Conservation (phyloP, 495 filamentous ascomycete species). For the Xylaria longipes region DNA sequence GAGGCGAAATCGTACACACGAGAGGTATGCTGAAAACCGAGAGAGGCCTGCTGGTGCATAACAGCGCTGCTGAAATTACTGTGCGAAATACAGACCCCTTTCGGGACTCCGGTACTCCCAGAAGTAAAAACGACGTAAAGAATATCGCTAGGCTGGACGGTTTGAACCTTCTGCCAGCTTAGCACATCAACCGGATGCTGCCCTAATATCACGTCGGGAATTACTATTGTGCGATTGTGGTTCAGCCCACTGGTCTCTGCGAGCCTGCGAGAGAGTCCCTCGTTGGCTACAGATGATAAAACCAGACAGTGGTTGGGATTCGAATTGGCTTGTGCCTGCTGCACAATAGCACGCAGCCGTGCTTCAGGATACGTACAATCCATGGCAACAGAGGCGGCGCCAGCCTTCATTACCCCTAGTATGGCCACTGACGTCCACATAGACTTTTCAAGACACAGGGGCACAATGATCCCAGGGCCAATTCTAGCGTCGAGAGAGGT, state of each 20-base stretch:
- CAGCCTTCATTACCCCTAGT: slow-evolving; percentile 52
- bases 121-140: slow-evolving; percentile 65
- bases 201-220: neutral
- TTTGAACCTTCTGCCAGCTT: neutral
- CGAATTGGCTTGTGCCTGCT: slow-evolving; percentile 4
- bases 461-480: slow-evolving; percentile 52
- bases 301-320: neutral
- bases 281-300: slow-evolving; percentile 17
- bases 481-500: slow-evolving; percentile 49
- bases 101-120: slow-evolving; percentile 65
- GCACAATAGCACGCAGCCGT: slow-evolving; percentile 31
- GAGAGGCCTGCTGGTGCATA: slow-evolving; percentile 40
- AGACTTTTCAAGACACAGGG: slow-evolving; percentile 55
- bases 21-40: slow-evolving; percentile 46
- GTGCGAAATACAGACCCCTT: slow-evolving; percentile 52
- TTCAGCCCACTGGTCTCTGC: neutral
- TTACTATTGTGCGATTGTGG: neutral
- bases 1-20: slow-evolving; percentile 64
- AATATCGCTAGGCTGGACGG: slow-evolving; percentile 28
- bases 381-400: slow-evolving; percentile 34
- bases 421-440: slow-evolving; percentile 49
- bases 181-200: neutral
- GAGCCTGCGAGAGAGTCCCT: neutral
- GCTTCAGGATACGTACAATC: slow-evolving; percentile 18
- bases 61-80: slow-evolving; percentile 46